Conservation (phyloP, 257 asterid genomes). For the Solanum paucissectum region DNA sequence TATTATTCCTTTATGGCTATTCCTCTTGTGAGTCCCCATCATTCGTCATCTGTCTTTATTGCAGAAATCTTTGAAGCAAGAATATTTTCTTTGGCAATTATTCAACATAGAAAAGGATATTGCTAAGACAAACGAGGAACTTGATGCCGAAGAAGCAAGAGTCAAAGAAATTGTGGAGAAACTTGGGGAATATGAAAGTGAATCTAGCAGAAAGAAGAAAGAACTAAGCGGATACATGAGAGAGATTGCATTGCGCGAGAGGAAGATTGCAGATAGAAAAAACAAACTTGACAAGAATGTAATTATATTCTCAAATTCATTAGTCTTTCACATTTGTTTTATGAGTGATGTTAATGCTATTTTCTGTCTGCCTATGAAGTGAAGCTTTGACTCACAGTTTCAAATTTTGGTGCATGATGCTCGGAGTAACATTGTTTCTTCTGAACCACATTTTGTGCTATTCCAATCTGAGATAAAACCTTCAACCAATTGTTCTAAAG, state of each 20-base stretch:
- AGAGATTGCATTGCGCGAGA: conserved; percentile 65
- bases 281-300: conserved; percentile 71
- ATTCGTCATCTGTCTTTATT: neutral
- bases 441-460: neutral
- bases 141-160: conserved; percentile 59
- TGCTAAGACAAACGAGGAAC: conserved; percentile 68
- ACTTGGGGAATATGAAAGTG: conserved; percentile 62
- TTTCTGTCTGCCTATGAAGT: neutral
- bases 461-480: neutral
- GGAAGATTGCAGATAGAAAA: conserved; percentile 65
- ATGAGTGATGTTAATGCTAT: neutral
- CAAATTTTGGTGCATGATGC: neutral
- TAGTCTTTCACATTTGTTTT: neutral
- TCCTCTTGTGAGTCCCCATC: neutral
- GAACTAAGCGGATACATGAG: conserved; percentile 68
- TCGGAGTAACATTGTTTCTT: neutral
- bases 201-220: conserved; percentile 60
- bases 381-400: neutral
- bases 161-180: conserved; percentile 74
- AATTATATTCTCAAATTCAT: conserved; percentile 9
- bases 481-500: neutral
- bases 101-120: conserved; percentile 67
- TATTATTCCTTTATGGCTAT: neutral
- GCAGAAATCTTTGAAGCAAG: conserved; percentile 88
- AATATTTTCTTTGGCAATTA: conserved; percentile 86